Percentiles rank a stretch among this genome's conserved stretches.
These are phyloP conservation scores for Dothistroma pini DNA, from an alignment of 2,329 filamentous ascomycete genomes.

Conservation along the genomic window DNA sequence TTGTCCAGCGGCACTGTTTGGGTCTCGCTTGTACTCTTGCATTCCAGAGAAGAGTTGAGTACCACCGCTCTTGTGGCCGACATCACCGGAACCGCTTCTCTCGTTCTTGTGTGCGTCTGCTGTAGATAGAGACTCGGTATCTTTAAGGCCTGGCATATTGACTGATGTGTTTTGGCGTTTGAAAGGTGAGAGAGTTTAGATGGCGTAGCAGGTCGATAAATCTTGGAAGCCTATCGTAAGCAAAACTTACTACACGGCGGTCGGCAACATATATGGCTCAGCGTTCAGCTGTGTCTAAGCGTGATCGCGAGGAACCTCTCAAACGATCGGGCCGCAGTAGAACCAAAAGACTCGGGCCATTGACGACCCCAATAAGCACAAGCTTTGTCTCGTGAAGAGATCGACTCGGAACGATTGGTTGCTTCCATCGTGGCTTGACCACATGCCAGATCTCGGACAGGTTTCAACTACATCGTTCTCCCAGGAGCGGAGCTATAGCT, in stretches of 20 bases:
- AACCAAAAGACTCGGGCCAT: not conserved
- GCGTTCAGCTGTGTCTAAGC: not conserved
- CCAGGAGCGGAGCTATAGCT: not conserved
- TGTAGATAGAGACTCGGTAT: not conserved
- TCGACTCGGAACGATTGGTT: not conserved
- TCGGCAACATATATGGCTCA: not conserved
- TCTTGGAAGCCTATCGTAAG: not conserved
- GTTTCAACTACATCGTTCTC: constrained; percentile 1
- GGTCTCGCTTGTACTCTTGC: constrained; percentile 7
- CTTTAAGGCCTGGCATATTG: not conserved
- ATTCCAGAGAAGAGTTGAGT: constrained; percentile 3
- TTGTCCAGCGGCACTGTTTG: not conserved
- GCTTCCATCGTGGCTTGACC: not conserved
- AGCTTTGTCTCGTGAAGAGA: not conserved
- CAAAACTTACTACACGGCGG: no score
- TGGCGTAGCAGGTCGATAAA: not conserved
- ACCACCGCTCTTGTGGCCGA: not conserved
- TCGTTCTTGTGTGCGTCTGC: not conserved
- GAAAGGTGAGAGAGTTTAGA: not conserved
- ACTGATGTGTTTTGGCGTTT: not conserved
- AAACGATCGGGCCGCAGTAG: not conserved
- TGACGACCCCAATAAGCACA: not conserved
- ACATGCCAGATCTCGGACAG: not conserved
- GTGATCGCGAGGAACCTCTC: not conserved
- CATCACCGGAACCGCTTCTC: not conserved